Conservation (phyloP, 306 rosid genomes). For the Betula pendula region DNA sequence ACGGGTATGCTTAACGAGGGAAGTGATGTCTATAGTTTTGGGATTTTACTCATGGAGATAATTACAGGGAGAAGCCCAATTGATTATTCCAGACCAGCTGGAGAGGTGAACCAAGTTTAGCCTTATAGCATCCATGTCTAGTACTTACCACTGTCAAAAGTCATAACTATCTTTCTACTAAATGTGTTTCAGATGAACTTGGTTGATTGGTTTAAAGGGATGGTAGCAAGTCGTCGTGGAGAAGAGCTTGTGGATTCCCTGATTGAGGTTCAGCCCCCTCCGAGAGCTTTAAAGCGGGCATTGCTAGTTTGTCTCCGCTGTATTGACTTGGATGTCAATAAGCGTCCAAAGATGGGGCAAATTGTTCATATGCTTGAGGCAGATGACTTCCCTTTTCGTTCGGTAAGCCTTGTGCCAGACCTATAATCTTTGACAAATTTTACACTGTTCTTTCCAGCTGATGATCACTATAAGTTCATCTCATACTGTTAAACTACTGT, state of each 20-base stretch:
- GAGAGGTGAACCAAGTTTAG: constrained; percentile 59
- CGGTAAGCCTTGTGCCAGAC: constrained; percentile 48
- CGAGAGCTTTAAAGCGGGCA: constrained; percentile 76
- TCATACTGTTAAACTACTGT: neutral
- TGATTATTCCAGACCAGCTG: constrained; percentile 88
- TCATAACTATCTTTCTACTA: constrained; percentile 19
- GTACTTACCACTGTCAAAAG: neutral
- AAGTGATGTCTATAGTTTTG: constrained; percentile 92
- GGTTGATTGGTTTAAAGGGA: constrained; percentile 94
- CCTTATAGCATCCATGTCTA: constrained; percentile 1
- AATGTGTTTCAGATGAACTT: constrained; percentile 75
- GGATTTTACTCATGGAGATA: constrained; percentile 94
- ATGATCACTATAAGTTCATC: neutral
- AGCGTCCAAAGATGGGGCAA: constrained; percentile 98
- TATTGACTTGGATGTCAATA: constrained; percentile 77
- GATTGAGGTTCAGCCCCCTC: constrained; percentile 70
- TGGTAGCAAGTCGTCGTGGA: constrained; percentile 85
- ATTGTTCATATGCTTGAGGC: constrained; percentile 97
- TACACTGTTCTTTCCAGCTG: neutral
- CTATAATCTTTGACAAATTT: neutral
- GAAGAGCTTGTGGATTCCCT: constrained; percentile 81
- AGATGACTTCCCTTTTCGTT: constrained; percentile 89
- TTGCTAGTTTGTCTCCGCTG: constrained; percentile 89
- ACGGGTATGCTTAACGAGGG: constrained; percentile 97
- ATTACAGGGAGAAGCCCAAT: constrained; percentile 95